Evolutionary conservation across 768 basidiomycete genomes (phyloP), one percentile per base, ranked within the genome.

Genomic region (Naganishia vishniacii): DNA sequence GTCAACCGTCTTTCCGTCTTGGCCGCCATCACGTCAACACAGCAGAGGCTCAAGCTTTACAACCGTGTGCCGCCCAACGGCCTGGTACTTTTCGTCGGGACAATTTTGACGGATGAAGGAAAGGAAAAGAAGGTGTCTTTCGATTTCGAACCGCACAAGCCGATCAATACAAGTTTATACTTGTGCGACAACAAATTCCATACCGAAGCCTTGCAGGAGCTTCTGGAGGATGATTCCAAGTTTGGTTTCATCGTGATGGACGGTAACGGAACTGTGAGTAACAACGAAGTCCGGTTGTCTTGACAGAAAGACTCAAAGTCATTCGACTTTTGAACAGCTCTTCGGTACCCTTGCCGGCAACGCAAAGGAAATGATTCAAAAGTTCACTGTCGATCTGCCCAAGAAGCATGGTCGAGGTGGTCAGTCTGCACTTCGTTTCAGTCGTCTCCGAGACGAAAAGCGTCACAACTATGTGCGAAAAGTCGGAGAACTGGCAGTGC

Each of bases 201-300:
- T 81, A 98, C 95, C 0, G 95, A 97, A 73, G 93, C 92, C 0
- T 83, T 99, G 25, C 89, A 90, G 29, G 95, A 98, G 75, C 85
- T 99, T 49, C 84, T 99, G 67, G 94, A 98, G 79, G 92, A 89
- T 20, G 95, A 99, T 77, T 88, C 89, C 69, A 89, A 90, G 74
- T 99, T 98, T 78, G 95, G 92, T 29, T 99, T 99, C 82, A 95
- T 99, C 78, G 91, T 98, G 74, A 98, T 98, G 94, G 94, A 95
- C 73, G 90, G 91, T 81, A 97, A 95, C 78, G 94, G 94, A 40
- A 89, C 91, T 5, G 69, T 72, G 53, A 53, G 71, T 70, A 25
- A 18, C 47, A 11, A 15, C 25, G 23, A 7, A 23, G 0, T 7
- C 18, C 25, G 28, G 9, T 16, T 45, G 20, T 16, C 15, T 45